Conservation (phyloP, 306 rosid genomes). For the Mimosa pudica region DNA sequence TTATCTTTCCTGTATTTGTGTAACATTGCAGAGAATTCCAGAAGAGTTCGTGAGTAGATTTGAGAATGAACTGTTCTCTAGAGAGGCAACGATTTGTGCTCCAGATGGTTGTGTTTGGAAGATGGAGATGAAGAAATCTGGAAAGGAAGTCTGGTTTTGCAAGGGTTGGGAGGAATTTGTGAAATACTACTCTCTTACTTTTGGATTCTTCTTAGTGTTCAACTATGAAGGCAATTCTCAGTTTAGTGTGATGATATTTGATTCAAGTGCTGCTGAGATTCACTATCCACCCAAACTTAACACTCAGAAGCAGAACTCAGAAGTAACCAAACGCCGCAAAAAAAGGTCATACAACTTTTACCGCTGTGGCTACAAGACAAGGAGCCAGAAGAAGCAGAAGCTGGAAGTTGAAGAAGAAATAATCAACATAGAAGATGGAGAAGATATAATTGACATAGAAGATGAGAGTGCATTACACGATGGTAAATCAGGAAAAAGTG, state of each 20-base stretch:
- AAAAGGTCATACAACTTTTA: background rate
- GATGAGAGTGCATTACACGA: background rate
- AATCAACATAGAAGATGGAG: background rate
- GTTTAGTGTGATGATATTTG: slow-evolving; percentile 36
- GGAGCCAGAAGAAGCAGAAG: background rate
- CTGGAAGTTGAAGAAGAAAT: background rate
- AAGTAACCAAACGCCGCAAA: background rate
- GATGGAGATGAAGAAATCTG: slow-evolving; percentile 27
- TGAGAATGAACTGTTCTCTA: slow-evolving; percentile 26
- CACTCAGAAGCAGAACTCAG: background rate
- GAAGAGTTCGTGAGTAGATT: slow-evolving; percentile 32
- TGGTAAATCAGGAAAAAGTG: background rate
- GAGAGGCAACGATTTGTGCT: slow-evolving; percentile 23
- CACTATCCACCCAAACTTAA: slow-evolving; percentile 29
- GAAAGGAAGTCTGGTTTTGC: slow-evolving; percentile 10
- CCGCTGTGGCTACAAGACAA: background rate
- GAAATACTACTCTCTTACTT: slow-evolving; percentile 27
- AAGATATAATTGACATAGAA: slow-evolving; percentile 3
- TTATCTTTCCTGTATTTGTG: background rate
- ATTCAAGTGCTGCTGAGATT: slow-evolving; percentile 35
- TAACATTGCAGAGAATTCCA: slow-evolving; percentile 39
- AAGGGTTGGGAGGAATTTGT: slow-evolving; percentile 34
- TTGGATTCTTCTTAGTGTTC: slow-evolving; percentile 32
- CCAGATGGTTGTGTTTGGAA: slow-evolving; percentile 26
- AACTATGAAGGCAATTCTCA: slow-evolving; percentile 33